A percentile compares a stretch with the other conserved stretches of the same genome.
Evolutionary conservation across 2,329 filamentous ascomycete species (phyloP).

Genomic region (Colletotrichum horii): DNA sequence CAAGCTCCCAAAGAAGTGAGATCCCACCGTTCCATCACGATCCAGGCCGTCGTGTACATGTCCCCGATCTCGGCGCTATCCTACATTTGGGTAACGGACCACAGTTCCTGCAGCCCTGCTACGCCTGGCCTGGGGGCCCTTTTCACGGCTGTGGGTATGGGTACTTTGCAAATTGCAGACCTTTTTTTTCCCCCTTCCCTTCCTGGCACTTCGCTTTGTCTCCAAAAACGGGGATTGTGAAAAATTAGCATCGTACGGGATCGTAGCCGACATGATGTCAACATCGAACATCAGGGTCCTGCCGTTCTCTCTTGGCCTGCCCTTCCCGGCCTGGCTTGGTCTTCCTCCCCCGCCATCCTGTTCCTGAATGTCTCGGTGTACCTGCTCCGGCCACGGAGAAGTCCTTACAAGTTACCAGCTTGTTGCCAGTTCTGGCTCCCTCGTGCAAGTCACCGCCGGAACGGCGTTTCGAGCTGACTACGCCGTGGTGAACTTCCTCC

Average conservation of each 20-base stretch:
- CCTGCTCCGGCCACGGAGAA: background rate
- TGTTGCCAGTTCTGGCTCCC: background rate
- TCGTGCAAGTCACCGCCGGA: background rate
- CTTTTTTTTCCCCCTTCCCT: background rate
- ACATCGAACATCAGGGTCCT: background rate
- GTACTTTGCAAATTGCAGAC: background rate
- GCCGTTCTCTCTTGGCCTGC: background rate
- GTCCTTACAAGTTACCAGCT: background rate
- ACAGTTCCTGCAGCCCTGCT: slow-evolving; percentile 22
- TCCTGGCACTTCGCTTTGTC: background rate
- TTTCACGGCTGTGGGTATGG: background rate
- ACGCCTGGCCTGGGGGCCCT: background rate
- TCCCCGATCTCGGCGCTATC: slow-evolving; percentile 1
- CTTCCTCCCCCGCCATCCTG: background rate
- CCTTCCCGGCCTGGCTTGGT: background rate
- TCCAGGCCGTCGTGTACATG: slow-evolving; percentile 3
- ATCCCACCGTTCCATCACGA: slow-evolving; percentile 14
- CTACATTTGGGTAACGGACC: slow-evolving; percentile 2
- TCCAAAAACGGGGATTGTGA: background rate
- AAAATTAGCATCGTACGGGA: background rate
- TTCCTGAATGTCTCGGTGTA: background rate
- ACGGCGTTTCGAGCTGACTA: background rate
- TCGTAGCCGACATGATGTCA: slow-evolving; percentile 7
- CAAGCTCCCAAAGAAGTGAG: background rate
- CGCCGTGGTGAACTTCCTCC: background rate